Evolutionary conservation across 768 basidiomycete species (phyloP).

Genomic region (Hirschioporus abietinus): DNA sequence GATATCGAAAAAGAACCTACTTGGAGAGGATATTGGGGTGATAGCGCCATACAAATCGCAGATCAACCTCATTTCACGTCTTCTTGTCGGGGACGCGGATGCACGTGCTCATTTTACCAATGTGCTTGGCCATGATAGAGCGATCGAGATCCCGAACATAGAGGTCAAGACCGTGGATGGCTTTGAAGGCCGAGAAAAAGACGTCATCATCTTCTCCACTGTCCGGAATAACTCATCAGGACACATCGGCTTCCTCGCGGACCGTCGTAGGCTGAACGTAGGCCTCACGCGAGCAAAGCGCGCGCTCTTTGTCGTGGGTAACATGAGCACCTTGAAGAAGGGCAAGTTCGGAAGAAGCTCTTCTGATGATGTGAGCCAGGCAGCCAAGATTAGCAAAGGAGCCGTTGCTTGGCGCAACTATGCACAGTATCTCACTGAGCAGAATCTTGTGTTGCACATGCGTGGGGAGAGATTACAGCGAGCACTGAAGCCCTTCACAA

Average conservation of each 20-base stretch:
- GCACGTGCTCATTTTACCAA: conserved; percentile 48
- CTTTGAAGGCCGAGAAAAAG: conserved; percentile 92
- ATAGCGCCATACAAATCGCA: conserved; percentile 92
- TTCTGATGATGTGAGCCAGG: conserved; percentile 15
- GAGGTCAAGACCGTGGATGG: conserved; percentile 94
- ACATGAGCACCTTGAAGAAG: conserved; percentile 53
- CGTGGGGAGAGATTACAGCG: conserved; percentile 26
- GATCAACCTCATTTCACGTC: conserved; percentile 64
- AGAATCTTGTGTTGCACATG: conserved; percentile 48
- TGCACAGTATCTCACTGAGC: conserved; percentile 46
- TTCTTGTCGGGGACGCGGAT: conserved; percentile 52
- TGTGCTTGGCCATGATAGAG: conserved; percentile 61
- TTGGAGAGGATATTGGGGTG: conserved; percentile 79
- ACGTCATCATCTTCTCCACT: conserved; percentile 87
- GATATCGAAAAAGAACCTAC: conserved; percentile 37
- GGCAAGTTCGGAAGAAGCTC: conserved; percentile 30
- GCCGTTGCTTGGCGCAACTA: conserved; percentile 58
- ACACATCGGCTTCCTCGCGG: conserved; percentile 84
- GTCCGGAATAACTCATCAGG: conserved; percentile 77
- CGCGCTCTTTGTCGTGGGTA: conserved; percentile 79
- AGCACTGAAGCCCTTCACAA: neutral
- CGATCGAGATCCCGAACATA: conserved; percentile 56
- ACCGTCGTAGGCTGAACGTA: conserved; percentile 82
- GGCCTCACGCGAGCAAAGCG: conserved; percentile 86
- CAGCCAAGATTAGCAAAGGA: conserved; percentile 28